A percentile compares a stretch with the other conserved stretches of the same genome.
Conservation (phyloP, 306 rosid species). For the Fagus crenata region DNA sequence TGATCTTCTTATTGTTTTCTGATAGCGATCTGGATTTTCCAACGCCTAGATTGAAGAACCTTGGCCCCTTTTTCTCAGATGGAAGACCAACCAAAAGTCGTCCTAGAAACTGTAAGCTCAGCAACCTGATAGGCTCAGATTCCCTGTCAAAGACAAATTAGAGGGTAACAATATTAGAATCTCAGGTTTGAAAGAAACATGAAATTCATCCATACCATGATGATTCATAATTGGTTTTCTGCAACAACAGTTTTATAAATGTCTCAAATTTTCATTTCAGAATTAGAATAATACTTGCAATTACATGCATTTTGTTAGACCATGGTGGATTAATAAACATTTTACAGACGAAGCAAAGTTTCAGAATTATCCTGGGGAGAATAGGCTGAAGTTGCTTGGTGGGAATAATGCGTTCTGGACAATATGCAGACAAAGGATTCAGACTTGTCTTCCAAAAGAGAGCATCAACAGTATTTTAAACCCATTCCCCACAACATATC, state of each 20-base stretch:
- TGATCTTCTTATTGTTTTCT: slow-evolving; percentile 60
- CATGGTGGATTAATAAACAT: not conserved
- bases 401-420: not conserved
- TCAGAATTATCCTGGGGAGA: not conserved
- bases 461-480: not conserved
- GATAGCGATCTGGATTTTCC: slow-evolving; percentile 65
- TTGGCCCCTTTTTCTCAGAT: slow-evolving; percentile 85
- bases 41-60: slow-evolving; percentile 75
- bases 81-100: slow-evolving; percentile 92
- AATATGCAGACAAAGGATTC: not conserved
- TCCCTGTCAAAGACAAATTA: slow-evolving; percentile 52
- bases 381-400: not conserved
- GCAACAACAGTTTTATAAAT: not conserved
- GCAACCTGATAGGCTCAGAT: slow-evolving; percentile 83
- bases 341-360: not conserved
- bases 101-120: slow-evolving; percentile 91
- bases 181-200: not conserved
- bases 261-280: not conserved
- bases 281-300: not conserved
- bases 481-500: not conserved
- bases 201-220: not conserved
- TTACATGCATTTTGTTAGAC: not conserved
- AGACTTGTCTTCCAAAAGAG: not conserved
- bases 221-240: not conserved
- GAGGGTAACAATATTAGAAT: slow-evolving; percentile 20